Conservation (phyloP, 225 moss, liverwort and hornwort genomes). For the Physcomitrium patens region DNA sequence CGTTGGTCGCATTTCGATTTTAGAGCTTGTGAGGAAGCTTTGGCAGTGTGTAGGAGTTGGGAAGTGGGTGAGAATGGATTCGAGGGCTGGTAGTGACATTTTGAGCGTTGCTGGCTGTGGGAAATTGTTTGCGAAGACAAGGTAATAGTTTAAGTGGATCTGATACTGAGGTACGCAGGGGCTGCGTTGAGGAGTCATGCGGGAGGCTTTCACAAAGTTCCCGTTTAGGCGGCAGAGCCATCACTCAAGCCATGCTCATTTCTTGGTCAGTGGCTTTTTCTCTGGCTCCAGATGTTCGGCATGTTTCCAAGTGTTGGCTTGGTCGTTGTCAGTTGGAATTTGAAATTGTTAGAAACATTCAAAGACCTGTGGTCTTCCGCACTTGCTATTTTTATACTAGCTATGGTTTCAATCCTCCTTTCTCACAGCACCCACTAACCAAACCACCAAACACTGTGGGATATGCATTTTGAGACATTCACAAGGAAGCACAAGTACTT, state of each 20-base stretch:
- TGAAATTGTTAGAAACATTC: too few species aligned
- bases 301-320: background rate
- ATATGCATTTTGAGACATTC: background rate
- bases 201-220: slow-evolving; percentile 49
- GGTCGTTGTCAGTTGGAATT: too few species aligned
- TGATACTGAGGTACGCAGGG: slow-evolving; percentile 21
- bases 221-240: slow-evolving; percentile 39
- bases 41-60: too few species aligned
- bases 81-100: slow-evolving; percentile 24
- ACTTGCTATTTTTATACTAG: too few species aligned
- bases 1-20: too few species aligned
- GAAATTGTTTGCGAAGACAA: too few species aligned
- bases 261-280: slow-evolving; percentile 32
- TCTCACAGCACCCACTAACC: background rate
- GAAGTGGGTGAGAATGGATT: background rate
- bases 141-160: background rate
- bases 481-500: background rate
- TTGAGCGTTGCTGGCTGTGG: slow-evolving; percentile 21
- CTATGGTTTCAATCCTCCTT: background rate
- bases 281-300: slow-evolving; percentile 3
- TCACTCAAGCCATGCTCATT: slow-evolving; percentile 35
- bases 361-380: too few species aligned
- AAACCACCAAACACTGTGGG: background rate
- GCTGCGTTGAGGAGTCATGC: slow-evolving; percentile 38
- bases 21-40: too few species aligned